phyloP scores from a whole-genome alignment of 352 stramenopile genomes.

The Bremia lactucae region DNA sequence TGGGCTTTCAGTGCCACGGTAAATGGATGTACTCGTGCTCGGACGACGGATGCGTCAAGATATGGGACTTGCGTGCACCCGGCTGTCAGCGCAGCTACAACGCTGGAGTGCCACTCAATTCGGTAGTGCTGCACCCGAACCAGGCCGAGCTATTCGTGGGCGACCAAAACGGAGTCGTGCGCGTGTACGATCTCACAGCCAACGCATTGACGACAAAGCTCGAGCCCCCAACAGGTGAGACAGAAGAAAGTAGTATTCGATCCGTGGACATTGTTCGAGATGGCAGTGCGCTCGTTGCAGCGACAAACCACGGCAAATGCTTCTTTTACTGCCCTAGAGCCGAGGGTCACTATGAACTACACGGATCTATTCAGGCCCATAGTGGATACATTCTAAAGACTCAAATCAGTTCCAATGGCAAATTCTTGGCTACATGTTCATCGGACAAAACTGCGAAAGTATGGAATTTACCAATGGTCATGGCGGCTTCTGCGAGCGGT shows the following conservation, averaged over 20 bases:
- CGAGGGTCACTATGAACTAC: conserved; percentile 54
- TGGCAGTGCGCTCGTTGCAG: conserved; percentile 84
- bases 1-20: conserved; percentile 96
- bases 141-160: conserved; percentile 76
- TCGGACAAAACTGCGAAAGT: conserved; percentile 90
- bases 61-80: conserved; percentile 89
- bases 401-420: conserved; percentile 77
- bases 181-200: conserved; percentile 77
- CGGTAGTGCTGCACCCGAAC: conserved; percentile 93
- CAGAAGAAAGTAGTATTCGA: conserved; percentile 73
- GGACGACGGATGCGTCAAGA: conserved; percentile 93
- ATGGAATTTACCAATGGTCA: conserved; percentile 50
- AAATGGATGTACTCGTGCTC: conserved; percentile 97
- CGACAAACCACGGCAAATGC: conserved; percentile 91
- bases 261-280: conserved; percentile 91
- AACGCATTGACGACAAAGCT: conserved; percentile 63
- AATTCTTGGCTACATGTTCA: conserved; percentile 87
- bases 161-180: conserved; percentile 94
- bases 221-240: conserved; percentile 38
- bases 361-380: conserved; percentile 71
- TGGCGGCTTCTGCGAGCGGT: conserved; percentile 12
- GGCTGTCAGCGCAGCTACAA: conserved; percentile 85
- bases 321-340: conserved; percentile 86
- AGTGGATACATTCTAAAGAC: conserved; percentile 89
- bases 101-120: conserved; percentile 87